Conservation (phyloP, 441 rosid genomes). For the Viola pubescens region DNA sequence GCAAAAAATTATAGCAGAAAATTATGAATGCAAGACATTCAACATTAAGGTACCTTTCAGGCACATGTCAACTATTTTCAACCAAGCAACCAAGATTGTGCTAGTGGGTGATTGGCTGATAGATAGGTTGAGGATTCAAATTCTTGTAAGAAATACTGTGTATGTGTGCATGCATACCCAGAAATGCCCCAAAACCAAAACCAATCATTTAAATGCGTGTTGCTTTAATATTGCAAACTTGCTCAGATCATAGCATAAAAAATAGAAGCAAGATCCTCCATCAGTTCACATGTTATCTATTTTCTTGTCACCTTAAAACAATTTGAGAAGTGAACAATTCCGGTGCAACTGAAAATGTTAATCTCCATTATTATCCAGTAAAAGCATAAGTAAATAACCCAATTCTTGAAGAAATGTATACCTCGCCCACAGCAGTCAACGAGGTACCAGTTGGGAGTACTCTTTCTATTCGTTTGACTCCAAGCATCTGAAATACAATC, state of each 20-base stretch:
- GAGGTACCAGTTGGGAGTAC: conserved; percentile 91
- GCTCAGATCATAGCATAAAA: too few species aligned
- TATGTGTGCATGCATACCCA: too few species aligned
- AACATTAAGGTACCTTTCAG: not conserved
- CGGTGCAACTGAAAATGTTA: not conserved
- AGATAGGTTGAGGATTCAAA: too few species aligned
- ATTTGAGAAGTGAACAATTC: not conserved
- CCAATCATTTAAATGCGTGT: too few species aligned
- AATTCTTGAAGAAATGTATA: conserved; percentile 20
- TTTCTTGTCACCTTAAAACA: too few species aligned
- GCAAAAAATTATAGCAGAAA: conserved; percentile 4
- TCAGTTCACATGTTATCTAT: too few species aligned
- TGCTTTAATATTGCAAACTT: too few species aligned
- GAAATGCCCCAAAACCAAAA: too few species aligned
- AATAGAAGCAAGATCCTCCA: too few species aligned
- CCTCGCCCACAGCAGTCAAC: conserved; percentile 94
- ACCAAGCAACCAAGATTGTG: not conserved
- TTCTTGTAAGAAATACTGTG: too few species aligned
- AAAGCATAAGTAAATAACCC: not conserved
- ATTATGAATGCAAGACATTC: not conserved
- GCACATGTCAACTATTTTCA: too few species aligned
- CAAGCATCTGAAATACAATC: conserved; percentile 72
- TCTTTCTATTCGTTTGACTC: conserved; percentile 88
- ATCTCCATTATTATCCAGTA: not conserved
- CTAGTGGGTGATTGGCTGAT: not conserved